Base-by-base conservation (phyloP, 2,329 filamentous ascomycete species). In the Sclerotinia subarctica region DNA sequence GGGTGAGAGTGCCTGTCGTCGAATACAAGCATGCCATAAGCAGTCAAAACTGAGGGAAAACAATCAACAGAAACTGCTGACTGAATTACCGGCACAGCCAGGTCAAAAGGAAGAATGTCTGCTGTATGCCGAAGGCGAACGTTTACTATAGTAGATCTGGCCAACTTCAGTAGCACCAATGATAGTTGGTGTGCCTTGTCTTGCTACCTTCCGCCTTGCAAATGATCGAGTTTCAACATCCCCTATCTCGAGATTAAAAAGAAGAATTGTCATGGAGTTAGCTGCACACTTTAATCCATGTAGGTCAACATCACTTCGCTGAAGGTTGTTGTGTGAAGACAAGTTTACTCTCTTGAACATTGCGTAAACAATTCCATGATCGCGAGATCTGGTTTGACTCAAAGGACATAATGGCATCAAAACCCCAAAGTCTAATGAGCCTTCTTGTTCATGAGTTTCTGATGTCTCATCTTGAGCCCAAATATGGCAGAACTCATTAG, bases 151-250 rank as follows among this genome's bases (percentile, higher is more conserved):
- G 46, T 63, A 63, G 32, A 63, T 51, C n/a, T 26, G 13, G 4
- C 59, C 59, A 35, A 63, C 47, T 5, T 63, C 59, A 26, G 59
- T 63, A n/a, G 59, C 46, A n/a, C 46, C 59, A 26, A 63, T 51
- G 1, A 63, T 63, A 6, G 46, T 63, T 51, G 46, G 59, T 3
- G 47, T 51, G 17, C 13, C 13, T 24, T 38, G 15, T 38, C n/a
- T 26, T 51, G 32, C 32, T 35, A 17, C 32, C 59, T 26, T 38
- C 7, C 13, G 17, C 21, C 21, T 63, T 2, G 46, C n/a, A 19
- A 26, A 6, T 24, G 32, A 51, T 26, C 21, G 46, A 19, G 32
- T 38, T 35, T 63, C 59, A 42, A 38, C 44, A 19, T 51, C 29
- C n/a, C 35, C 51, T 26, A 26, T 63, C n/a, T 51, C 59, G 51